Base-by-base conservation (phyloP, 148 eudicot species). In the Rhododendron griersonianum region DNA sequence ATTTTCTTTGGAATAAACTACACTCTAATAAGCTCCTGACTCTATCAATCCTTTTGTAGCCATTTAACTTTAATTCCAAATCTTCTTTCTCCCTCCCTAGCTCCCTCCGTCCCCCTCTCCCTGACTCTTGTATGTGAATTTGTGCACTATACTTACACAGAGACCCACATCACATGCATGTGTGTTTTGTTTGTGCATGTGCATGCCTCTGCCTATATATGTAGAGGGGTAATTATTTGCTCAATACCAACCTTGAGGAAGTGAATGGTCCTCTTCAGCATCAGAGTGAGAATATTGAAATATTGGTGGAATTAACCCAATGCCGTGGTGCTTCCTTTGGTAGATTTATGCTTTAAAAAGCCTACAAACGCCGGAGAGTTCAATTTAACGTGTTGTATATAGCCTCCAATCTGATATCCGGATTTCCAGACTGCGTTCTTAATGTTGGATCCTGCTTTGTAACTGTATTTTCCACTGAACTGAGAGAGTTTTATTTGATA, bases 371-470 rank as follows among this genome's bases (percentile, higher is more conserved):
- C 25, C n/a, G 13, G 23, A n/a, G 45, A 39, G 10, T 82, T 65
- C 37, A 65, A 41, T 23, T 44, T 3, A 33, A 83, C 44, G 84
- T 30, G 37, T 48, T 44, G 23, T 8, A 11, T 7, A 4, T 55
- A 7, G 44, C 33, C 13, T 65, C 73, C 33, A 65, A 65, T 65
- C 33, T 65, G 73, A 65, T 65, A 65, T 3, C 73, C 0, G 73
- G 73, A 65, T 65, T 16, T 25, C 67, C 67, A 61, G 67, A 61
- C 6, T 41, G 25, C 5, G 44, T 13, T 82, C 15, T 51, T 11
- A 61, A n/a, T 65, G 35, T 79, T 80, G 35, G 35, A 78, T 10
- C 61, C 33, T 83, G 85, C 57, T 83, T 65, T 65, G 57, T 15
- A 65, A 65, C 33, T 65, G 73, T 16, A 45, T 47, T 41, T 82